phyloP scores from a whole-genome alignment of 331 rosid species.

The Malus hybrid region DNA sequence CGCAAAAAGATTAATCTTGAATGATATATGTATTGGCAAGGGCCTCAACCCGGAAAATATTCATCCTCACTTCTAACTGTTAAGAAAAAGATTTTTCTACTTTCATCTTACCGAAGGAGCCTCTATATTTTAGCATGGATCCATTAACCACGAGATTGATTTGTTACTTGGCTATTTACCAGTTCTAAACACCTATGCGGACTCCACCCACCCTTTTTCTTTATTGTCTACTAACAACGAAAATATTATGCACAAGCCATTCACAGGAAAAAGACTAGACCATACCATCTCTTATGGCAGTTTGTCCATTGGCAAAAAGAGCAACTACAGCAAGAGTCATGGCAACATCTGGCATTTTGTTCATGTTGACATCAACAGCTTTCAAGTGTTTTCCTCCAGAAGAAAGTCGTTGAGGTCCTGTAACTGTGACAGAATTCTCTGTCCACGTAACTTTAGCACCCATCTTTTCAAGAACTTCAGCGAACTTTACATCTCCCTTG shows the following conservation, averaged over 20 bases:
- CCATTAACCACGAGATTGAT: background rate
- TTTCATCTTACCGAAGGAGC: too few species aligned
- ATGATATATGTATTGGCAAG: background rate
- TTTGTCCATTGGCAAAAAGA: conserved; percentile 78
- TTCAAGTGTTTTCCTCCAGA: too few species aligned
- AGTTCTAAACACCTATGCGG: background rate
- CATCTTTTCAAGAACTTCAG: conserved; percentile 96
- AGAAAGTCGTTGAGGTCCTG: too few species aligned
- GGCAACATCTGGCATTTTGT: background rate
- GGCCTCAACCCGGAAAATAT: background rate
- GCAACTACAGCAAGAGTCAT: conserved; percentile 99
- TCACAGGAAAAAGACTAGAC: conserved; percentile 7
- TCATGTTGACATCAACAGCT: too few species aligned
- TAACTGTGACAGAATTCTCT: conserved; percentile 35
- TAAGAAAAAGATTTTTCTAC: background rate
- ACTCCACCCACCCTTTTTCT: background rate
- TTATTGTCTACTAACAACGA: background rate
- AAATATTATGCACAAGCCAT: background rate
- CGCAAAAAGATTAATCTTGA: background rate
- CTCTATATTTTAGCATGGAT: background rate
- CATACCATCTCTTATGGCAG: conserved; percentile 90
- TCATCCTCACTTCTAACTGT: background rate
- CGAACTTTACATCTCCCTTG: conserved; percentile 94
- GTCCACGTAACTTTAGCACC: conserved; percentile 96
- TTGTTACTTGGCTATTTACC: background rate